Percentiles rank a stretch among this genome's conserved stretches.
phyloP scores from a whole-genome alignment of 2,329 filamentous ascomycete species.

The Alternaria incomplexa region DNA sequence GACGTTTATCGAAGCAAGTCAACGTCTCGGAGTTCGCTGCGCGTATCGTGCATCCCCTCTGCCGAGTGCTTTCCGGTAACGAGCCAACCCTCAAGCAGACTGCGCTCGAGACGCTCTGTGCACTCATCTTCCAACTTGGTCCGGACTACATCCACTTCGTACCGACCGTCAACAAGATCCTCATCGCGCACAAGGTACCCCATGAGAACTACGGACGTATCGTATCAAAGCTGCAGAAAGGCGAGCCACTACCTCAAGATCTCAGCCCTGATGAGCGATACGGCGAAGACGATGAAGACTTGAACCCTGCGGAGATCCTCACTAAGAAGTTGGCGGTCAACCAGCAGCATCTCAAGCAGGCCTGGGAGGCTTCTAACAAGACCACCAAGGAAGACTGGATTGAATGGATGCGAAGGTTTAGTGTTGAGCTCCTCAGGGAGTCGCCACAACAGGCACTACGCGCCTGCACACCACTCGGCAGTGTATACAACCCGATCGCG shows the following conservation, averaged over 20 bases:
- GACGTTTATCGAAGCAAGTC: slow-evolving; percentile 91
- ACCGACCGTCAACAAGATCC: slow-evolving; percentile 85
- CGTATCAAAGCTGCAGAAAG: slow-evolving; percentile 90
- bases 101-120: slow-evolving; percentile 91
- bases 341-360: slow-evolving; percentile 93
- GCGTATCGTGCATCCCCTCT: slow-evolving; percentile 93
- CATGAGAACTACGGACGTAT: slow-evolving; percentile 93
- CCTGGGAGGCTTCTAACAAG: slow-evolving; percentile 96
- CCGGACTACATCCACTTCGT: slow-evolving; percentile 96
- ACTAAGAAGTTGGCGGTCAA: slow-evolving; percentile 97
- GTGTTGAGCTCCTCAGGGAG: slow-evolving; percentile 91
- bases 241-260: slow-evolving; percentile 93
- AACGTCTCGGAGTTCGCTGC: slow-evolving; percentile 97
- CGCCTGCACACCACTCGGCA: slow-evolving; percentile 89
- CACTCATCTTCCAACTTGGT: slow-evolving; percentile 92
- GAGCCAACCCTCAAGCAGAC: slow-evolving; percentile 78
- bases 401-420: slow-evolving; percentile 97
- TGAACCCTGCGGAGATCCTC: slow-evolving; percentile 79
- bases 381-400: slow-evolving; percentile 99
- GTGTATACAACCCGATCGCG: slow-evolving; percentile 88
- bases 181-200: slow-evolving; percentile 79
- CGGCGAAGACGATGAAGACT: slow-evolving; percentile 77
- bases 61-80: slow-evolving; percentile 75
- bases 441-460: slow-evolving; percentile 94
- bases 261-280: slow-evolving; percentile 86